Base-by-base conservation (phyloP, 495 filamentous ascomycete species). In the Hyaloscypha hepaticicola region DNA sequence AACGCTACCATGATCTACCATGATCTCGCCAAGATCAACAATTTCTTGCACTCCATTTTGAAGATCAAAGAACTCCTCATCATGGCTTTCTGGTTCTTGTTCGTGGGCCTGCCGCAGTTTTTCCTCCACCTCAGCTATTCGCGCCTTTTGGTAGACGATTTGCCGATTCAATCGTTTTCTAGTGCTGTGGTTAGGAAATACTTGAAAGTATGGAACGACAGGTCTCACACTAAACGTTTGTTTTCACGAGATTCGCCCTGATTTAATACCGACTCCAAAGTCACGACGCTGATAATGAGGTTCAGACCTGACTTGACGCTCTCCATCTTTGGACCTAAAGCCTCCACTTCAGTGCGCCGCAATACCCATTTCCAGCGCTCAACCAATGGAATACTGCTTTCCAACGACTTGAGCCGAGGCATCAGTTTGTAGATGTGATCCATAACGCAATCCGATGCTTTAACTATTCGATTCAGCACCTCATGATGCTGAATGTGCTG, bases 271-370 rank as follows among this genome's bases (percentile, higher is more conserved):
- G 16, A 19, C 6, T 62, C 60, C 31, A 62, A 19, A 26, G 0
- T 8, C 9, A 53, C n/a, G 6, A 34, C n/a, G 4, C 16, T 9
- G 7, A 62, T 52, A 2, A 55, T 26, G 3, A 62, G 27, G 8
- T n/a, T 9, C 6, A 62, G 31, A 26, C 28, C 55, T 24, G 31
- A 24, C 27, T 62, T 62, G 12, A 62, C 8, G 21, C 16, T 55
- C 21, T 55, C 60, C 60, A 62, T 62, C 27, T 62, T 33, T 7
- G 31, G 49, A 8, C 27, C 3, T 8, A 62, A 21, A 24, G 45
- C 45, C 26, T 62, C 19, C 8, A 62, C 49, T 33, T 52, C 45
- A 6, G 41, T 8, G 19, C 25, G 53, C 14, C 12, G 24, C 11
- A 8, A 22, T 9, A 53, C 3, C 60, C 60, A 62, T 16, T 27